These are phyloP conservation scores for Fusarium ambrosium DNA, from an alignment of 2,329 filamentous ascomycete genomes.

Conservation along the genomic window DNA sequence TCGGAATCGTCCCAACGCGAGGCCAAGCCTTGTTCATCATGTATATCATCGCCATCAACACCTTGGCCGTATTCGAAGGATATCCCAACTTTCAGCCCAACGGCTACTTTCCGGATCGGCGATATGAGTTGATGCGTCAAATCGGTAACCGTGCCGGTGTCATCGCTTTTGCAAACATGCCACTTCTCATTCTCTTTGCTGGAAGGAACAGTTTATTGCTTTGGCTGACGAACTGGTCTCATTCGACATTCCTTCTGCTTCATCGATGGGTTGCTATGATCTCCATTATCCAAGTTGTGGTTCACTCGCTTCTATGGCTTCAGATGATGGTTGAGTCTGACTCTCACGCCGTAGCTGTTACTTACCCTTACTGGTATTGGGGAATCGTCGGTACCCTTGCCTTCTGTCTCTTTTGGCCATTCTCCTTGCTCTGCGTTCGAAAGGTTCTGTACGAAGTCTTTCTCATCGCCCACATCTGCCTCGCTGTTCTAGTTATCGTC, in stretches of 20 bases:
- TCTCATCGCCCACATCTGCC: constrained; percentile 57
- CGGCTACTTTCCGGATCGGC: constrained; percentile 43
- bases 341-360: constrained; percentile 45
- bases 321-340: constrained; percentile 48
- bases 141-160: constrained; percentile 58
- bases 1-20: constrained; percentile 54
- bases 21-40: constrained; percentile 61
- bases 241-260: constrained; percentile 62
- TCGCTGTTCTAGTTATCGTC: constrained; percentile 57
- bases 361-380: constrained; percentile 58
- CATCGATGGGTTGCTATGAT: constrained; percentile 65
- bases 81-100: constrained; percentile 48
- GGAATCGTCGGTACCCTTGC: constrained; percentile 57
- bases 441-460: constrained; percentile 59
- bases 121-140: constrained; percentile 50
- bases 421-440: constrained; percentile 55
- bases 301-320: constrained; percentile 61
- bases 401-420: constrained; percentile 48
- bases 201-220: constrained; percentile 63
- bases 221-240: constrained; percentile 63
- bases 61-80: constrained; percentile 50
- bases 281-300: constrained; percentile 57
- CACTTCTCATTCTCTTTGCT: constrained; percentile 60
- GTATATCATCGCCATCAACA: constrained; percentile 56
- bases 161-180: constrained; percentile 56